Percentiles rank a stretch among this genome's conserved stretches.
These are phyloP conservation scores for Phyllosticta citriasiana DNA, from an alignment of 2,329 filamentous ascomycete species.

Conservation along the genomic window DNA sequence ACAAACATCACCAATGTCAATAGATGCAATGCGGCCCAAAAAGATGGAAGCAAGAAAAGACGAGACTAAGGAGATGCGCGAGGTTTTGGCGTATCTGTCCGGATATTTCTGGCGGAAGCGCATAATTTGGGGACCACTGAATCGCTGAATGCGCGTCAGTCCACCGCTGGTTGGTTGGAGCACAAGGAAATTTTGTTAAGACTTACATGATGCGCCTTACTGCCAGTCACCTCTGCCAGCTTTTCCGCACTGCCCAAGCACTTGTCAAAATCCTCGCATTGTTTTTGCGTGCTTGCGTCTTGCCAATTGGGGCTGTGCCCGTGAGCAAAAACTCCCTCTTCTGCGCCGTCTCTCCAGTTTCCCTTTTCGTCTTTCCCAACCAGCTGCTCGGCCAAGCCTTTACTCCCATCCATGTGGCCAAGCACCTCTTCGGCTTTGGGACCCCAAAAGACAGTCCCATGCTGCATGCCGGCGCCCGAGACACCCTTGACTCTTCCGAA, in stretches of 20 bases:
- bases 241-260: constrained; percentile 55
- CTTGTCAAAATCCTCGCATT: constrained; percentile 82
- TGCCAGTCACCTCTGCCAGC: constrained; percentile 74
- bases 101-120: constrained; percentile 73
- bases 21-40: constrained; percentile 72
- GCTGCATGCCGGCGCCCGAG: constrained; percentile 91
- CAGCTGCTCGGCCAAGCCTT: constrained; percentile 63
- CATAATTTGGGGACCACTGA: constrained; percentile 95
- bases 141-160: constrained; percentile 49
- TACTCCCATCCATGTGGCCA: constrained; percentile 46
- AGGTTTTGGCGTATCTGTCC: constrained; percentile 67
- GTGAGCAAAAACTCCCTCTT: constrained; percentile 61
- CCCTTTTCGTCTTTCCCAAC: constrained; percentile 21
- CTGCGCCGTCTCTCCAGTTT: constrained; percentile 17
- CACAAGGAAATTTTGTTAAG: not conserved
- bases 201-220: constrained; percentile 83
- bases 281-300: constrained; percentile 83
- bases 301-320: constrained; percentile 95
- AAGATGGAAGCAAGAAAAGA: constrained; percentile 91
- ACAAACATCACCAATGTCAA: constrained; percentile 90
- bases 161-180: not conserved
- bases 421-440: constrained; percentile 57
- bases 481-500: constrained; percentile 69
- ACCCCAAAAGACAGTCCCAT: constrained; percentile 94
- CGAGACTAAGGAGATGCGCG: constrained; percentile 84